Evolutionary conservation across 257 asterid genomes (phyloP).

Genomic region (Forsythia viridissima): DNA sequence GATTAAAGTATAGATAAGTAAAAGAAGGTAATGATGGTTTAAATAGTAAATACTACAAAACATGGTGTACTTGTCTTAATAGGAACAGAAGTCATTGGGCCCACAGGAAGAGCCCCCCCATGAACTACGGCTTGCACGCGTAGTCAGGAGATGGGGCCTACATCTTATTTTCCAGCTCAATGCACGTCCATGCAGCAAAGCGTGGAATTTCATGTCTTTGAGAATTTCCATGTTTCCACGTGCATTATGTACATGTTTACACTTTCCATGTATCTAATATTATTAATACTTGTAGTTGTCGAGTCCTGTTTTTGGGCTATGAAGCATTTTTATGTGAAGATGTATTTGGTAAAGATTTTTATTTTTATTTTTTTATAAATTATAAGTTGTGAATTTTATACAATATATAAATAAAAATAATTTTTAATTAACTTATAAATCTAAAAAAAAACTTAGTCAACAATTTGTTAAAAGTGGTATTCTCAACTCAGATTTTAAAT

Average conservation of each 20-base stretch:
- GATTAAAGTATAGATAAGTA: background rate
- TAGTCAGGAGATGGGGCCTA: constrained; percentile 24
- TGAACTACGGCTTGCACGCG: constrained; percentile 25
- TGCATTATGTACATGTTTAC: background rate
- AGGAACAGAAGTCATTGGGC: background rate
- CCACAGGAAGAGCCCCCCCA: background rate
- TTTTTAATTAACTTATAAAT: no score
- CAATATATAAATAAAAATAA: no score
- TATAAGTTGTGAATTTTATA: no score
- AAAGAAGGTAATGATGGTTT: constrained; percentile 15
- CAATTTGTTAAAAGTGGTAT: no score
- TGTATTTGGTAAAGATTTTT: no score
- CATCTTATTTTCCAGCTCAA: background rate
- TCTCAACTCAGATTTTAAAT: no score
- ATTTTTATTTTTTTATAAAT: no score
- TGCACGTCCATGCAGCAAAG: background rate
- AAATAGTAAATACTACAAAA: background rate
- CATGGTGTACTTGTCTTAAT: background rate
- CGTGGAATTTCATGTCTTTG: background rate
- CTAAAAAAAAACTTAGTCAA: no score
- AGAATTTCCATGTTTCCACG: background rate
- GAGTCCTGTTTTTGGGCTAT: no score
- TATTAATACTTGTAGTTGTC: no score
- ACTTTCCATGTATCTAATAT: background rate
- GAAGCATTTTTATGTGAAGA: no score